Percentiles rank a stretch among this genome's conserved stretches.
Conservation (phyloP, 495 filamentous ascomycete genomes). For the Chaetomidium leptoderma region DNA sequence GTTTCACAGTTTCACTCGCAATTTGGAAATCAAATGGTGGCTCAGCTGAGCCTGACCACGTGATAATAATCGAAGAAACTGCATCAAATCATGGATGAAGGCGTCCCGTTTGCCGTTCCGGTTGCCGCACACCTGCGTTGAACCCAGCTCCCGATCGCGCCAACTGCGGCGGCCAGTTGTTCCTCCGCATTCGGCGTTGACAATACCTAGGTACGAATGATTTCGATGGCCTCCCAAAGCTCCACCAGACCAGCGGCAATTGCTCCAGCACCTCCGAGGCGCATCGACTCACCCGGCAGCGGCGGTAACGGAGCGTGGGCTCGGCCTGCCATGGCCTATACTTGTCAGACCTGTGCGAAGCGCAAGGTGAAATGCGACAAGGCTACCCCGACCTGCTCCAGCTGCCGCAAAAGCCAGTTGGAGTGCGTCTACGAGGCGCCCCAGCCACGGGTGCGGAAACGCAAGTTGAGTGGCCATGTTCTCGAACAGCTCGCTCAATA, state of each 20-base stretch:
- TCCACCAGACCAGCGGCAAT: neutral
- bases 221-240: neutral
- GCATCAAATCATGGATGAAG: too few relatives aligned
- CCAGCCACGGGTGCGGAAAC: slow-evolving; percentile 9
- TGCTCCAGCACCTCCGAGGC: neutral
- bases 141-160: too few relatives aligned
- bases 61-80: too few relatives aligned
- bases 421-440: slow-evolving; percentile 18
- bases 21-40: too few relatives aligned
- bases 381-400: slow-evolving; percentile 10
- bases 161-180: too few relatives aligned
- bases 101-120: too few relatives aligned
- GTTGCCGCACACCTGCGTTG: too few relatives aligned
- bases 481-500: neutral
- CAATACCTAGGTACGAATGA: too few relatives aligned
- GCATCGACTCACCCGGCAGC: too few relatives aligned
- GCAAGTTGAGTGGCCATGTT: slow-evolving; percentile 15
- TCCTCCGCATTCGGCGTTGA: too few relatives aligned
- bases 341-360: slow-evolving; percentile 16
- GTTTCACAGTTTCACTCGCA: too few relatives aligned
- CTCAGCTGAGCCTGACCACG: too few relatives aligned
- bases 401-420: slow-evolving; percentile 12
- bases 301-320: neutral
- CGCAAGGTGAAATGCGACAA: slow-evolving; percentile 22
- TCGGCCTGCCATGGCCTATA: slow-evolving; percentile 7